These are phyloP conservation scores for Aspergillus conjunctus DNA, from an alignment of 495 filamentous ascomycete genomes.

Conservation along the genomic window DNA sequence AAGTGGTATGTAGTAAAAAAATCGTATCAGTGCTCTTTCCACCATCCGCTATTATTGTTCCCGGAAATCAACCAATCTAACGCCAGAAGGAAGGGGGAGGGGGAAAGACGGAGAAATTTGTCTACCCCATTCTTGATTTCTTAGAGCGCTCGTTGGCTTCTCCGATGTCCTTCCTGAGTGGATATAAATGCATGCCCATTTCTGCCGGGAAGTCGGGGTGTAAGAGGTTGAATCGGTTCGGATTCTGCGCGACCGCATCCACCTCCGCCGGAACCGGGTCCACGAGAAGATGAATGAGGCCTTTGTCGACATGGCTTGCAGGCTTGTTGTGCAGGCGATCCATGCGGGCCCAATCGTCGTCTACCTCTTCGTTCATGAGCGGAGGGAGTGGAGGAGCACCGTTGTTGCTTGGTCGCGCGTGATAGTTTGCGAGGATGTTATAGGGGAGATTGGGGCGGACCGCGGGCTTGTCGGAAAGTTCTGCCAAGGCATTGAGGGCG, in stretches of 20 bases:
- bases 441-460: constrained; percentile 66
- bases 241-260: constrained; percentile 38
- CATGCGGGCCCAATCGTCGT: constrained; percentile 62
- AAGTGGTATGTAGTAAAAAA: constrained; percentile 11
- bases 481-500: constrained; percentile 62
- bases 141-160: constrained; percentile 23
- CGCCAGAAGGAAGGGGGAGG: constrained; percentile 13
- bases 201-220: constrained; percentile 47
- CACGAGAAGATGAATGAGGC: constrained; percentile 40
- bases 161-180: constrained; percentile 23
- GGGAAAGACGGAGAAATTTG: not conserved
- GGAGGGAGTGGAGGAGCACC: constrained; percentile 53
- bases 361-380: constrained; percentile 58
- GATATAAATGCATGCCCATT: constrained; percentile 42
- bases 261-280: constrained; percentile 35
- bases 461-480: constrained; percentile 64
- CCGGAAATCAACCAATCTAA: constrained; percentile 6
- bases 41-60: constrained; percentile 9
- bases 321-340: constrained; percentile 43
- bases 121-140: constrained; percentile 19
- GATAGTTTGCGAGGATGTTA: constrained; percentile 55
- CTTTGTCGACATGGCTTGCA: constrained; percentile 40
- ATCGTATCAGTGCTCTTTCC: constrained; percentile 4
- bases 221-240: constrained; percentile 39
- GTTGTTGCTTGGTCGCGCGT: constrained; percentile 43